Base-by-base conservation (phyloP, 352 stramenopile species). In the Pythium grandisporangium region DNA sequence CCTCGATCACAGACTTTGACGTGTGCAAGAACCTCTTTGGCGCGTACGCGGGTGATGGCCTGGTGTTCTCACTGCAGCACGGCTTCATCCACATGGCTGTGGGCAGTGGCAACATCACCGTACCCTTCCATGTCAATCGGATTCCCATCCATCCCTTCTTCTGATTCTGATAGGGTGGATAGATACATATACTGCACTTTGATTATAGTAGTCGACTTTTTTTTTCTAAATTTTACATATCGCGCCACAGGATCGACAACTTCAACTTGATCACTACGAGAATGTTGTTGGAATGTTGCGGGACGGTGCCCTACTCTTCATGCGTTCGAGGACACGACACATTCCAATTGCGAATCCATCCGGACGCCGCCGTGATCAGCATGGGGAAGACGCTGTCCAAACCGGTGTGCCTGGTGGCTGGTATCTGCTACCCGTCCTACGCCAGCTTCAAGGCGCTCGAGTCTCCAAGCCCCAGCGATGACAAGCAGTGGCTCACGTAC, bases 401-500 rank as follows among this genome's bases (percentile, higher is more conserved):
- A 32, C 62, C 42, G 7, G 51, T 85, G 48, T 81, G 67, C 45
- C 42, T 83, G 8, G 55, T 37, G n/a, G 63, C 67, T 13, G 66
- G 65, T 41, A 59, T 85, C 35, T 63, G 54, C 35, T 91, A 86
- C 43, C 70, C 72, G 16, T 61, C 70, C 26, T 86, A 87, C 33
- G 64, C 66, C 40, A 84, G 69, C 54, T 87, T 86, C 55, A 89
- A 89, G 48, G 75, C 72, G 38, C 58, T 89, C 13, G 73, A 90
- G 34, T 62, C 61, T 7, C 46, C 59, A 10, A 67, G 51, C 13
- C 60, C 54, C 12, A 53, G 79, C n/a, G 59, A 80, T 38, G 60
- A 82, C 35, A 77, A 83, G 65, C 74, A 86, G 55, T 86, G 80
- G 80, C 72, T 98, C 13, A 97, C 95, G 12, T 98, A 98, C 62